Conservation (phyloP, 1,139 yeast species). For the Oligophagozyma castellii region DNA sequence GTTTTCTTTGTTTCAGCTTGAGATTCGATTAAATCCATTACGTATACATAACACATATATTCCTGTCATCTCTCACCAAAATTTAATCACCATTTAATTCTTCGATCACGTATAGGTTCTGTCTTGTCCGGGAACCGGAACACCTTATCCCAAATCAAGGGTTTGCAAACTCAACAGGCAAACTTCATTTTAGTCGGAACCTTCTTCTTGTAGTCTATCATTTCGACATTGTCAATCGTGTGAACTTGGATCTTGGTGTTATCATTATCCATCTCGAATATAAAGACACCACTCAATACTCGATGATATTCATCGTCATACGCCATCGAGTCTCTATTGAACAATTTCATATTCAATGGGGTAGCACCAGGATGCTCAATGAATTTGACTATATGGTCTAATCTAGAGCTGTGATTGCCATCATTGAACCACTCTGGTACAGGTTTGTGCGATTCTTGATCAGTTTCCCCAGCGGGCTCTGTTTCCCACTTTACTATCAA, state of each 20-base stretch:
- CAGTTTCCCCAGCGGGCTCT: constrained; percentile 27
- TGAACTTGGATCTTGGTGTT: constrained; percentile 54
- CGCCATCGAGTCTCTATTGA: background rate
- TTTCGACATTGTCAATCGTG: constrained; percentile 63
- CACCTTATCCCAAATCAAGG: too few relatives aligned
- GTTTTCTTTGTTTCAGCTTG: too few relatives aligned
- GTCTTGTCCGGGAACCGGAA: too few relatives aligned
- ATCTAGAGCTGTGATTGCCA: constrained; percentile 1
- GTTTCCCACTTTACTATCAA: constrained; percentile 51
- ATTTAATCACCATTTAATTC: background rate
- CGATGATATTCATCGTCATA: constrained; percentile 21
- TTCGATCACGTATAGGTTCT: too few relatives aligned
- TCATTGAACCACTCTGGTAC: constrained; percentile 14
- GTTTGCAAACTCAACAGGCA: constrained; percentile 6
- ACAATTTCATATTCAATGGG: background rate
- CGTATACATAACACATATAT: too few relatives aligned
- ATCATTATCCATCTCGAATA: constrained; percentile 52
- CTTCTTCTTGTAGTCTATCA: constrained; percentile 33
- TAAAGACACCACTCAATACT: constrained; percentile 43
- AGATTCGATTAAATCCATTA: too few relatives aligned
- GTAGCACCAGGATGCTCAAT: constrained; percentile 7
- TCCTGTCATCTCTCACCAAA: too few relatives aligned
- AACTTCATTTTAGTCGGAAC: constrained; percentile 5
- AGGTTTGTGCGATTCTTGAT: background rate
- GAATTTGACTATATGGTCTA: constrained; percentile 7